phyloP scores from a whole-genome alignment of 192 early-diverging fungal species.

The Rhizoclosmatium sp. region DNA sequence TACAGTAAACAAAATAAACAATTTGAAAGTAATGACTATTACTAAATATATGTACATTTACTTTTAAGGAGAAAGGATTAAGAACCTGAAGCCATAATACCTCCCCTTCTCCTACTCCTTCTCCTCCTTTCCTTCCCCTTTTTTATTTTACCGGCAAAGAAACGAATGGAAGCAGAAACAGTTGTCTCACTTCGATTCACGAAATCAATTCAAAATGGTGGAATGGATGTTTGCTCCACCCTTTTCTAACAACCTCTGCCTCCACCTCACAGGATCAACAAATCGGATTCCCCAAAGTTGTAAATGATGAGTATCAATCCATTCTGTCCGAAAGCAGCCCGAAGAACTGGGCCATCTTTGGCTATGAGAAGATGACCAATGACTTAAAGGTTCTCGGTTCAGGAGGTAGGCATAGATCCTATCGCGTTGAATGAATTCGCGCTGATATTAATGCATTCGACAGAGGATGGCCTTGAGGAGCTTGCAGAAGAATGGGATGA shows the following conservation, averaged over 20 bases:
- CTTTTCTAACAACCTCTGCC: not conserved
- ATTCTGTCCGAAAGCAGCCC: slow-evolving; percentile 43
- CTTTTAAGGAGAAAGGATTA: too few relatives aligned
- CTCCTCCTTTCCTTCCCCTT: too few relatives aligned
- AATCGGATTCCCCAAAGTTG: slow-evolving; percentile 38
- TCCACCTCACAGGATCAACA: slow-evolving; percentile 7
- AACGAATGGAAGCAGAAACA: too few relatives aligned
- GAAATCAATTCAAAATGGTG: too few relatives aligned
- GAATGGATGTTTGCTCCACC: not conserved
- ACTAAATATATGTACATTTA: too few relatives aligned
- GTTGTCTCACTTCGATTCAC: too few relatives aligned
- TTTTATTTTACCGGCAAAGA: too few relatives aligned
- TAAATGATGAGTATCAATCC: slow-evolving; percentile 33
- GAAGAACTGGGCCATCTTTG: slow-evolving; percentile 70
- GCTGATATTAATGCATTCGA: not conserved
- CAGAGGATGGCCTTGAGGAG: slow-evolving; percentile 82
- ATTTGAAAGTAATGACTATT: not conserved
- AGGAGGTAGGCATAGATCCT: slow-evolving; percentile 52
- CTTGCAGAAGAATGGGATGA: slow-evolving; percentile 92
- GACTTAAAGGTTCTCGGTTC: slow-evolving; percentile 48
- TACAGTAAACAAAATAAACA: not conserved
- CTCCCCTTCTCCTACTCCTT: too few relatives aligned
- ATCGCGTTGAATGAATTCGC: not conserved
- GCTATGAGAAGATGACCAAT: slow-evolving; percentile 46
- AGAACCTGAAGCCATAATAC: too few relatives aligned